Base-by-base conservation (phyloP, 2,329 filamentous ascomycete genomes). In the Fusarium sp. region DNA sequence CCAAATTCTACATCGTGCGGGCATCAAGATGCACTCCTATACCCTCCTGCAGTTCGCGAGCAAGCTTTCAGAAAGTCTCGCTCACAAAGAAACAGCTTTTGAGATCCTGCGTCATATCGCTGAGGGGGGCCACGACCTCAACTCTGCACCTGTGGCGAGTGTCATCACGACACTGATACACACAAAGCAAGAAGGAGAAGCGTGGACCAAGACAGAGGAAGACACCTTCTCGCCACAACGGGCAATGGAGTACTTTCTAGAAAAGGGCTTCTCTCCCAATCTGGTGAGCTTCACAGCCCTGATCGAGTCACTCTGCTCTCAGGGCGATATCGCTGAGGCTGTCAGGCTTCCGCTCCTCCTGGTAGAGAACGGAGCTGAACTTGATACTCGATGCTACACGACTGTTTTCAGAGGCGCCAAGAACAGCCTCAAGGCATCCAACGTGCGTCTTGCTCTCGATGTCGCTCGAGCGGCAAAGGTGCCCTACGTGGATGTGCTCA, bases 341-440 rank as follows among this genome's bases (percentile, higher is more conserved):
- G 79, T 83, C 35, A 72, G 81, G 14, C 75, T 84, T 1, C 79
- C 81, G 3, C 74, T 82, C 13, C 61, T 84, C 5, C 80, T 84
- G 16, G 73, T 78, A 36, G 81, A 83, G 66, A 79, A 78, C 11
- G 88, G 89, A 4, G 84, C 94, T 18, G 80, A 88, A 63, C 89
- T 94, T 0, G 91, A 97, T 80, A 83, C 83, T 0, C 88, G 90
- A 73, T 92, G 94, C 0, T 94, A 92, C 79, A 86, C 91, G 1
- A 91, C 91, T 31, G 85, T 98, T 36, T 87, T 97, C 47, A 89
- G 92, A 68, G 92, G 92, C 35, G 92, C 93, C 61, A 94, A 94
- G 74, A 79, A 80, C 5, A 85, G 85, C 22, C 81, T 86, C 27
- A 87, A 94, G 69, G 84, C 87, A 6, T 81, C 85, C 4, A 86